Evolutionary conservation across 441 rosid species (phyloP).

Genomic region (Breynia disticha): DNA sequence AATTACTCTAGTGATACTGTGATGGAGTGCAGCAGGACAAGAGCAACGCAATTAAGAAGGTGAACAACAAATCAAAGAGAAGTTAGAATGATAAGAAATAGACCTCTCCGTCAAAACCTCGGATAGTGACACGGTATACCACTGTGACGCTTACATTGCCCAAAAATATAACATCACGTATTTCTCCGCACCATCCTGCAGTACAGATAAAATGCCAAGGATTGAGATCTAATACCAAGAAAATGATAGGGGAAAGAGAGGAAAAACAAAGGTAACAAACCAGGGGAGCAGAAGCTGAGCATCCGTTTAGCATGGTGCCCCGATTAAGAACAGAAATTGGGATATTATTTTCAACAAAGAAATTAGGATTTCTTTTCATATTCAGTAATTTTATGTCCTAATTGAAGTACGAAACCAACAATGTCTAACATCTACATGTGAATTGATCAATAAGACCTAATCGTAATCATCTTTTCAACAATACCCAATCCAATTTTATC

Average conservation of each 20-base stretch:
- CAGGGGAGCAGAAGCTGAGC: constrained; percentile 96
- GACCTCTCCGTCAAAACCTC: constrained; percentile 97
- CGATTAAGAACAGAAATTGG: too few species aligned
- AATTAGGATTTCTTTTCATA: too few species aligned
- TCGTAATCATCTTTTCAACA: too few species aligned
- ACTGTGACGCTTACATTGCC: constrained; percentile 84
- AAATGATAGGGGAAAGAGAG: not conserved
- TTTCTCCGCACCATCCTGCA: constrained; percentile 98
- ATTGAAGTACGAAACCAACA: too few species aligned
- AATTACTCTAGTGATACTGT: too few species aligned
- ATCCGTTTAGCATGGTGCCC: constrained; percentile 98
- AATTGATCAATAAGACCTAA: too few species aligned
- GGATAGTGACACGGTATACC: constrained; percentile 82
- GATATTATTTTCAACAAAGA: too few species aligned
- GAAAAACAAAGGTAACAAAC: constrained; percentile 27
- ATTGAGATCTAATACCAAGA: not conserved
- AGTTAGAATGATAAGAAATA: constrained; percentile 11
- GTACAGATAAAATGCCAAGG: not conserved
- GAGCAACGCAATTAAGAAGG: not conserved
- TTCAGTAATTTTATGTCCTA: too few species aligned
- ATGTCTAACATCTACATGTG: too few species aligned
- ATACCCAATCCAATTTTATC: too few species aligned
- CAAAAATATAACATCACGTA: constrained; percentile 85
- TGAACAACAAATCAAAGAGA: not conserved
- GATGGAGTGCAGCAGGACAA: too few species aligned